Conservation (phyloP, 768 basidiomycete genomes). For the Trametes coccinea region DNA sequence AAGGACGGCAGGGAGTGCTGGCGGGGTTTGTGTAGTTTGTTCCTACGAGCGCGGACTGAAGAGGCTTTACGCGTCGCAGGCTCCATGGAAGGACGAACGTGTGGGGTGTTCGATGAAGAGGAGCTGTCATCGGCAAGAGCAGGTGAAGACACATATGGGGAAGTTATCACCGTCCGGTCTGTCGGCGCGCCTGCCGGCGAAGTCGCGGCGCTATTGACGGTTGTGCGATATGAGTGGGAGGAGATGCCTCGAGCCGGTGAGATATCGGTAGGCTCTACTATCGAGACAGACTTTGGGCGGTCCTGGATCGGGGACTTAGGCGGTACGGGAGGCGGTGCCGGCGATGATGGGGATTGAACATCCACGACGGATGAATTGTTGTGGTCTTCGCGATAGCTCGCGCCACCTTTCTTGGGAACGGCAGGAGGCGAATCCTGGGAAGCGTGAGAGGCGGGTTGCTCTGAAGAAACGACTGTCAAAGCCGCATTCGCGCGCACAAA, state of each 20-base stretch:
- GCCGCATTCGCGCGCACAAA: not conserved
- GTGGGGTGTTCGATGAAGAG: constrained; percentile 8
- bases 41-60: constrained; percentile 10
- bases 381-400: not conserved
- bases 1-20: constrained; percentile 4
- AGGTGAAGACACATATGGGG: constrained; percentile 8
- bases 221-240: constrained; percentile 11
- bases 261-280: constrained; percentile 20
- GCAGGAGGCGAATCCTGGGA: not conserved
- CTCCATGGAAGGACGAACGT: constrained; percentile 17
- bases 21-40: constrained; percentile 18
- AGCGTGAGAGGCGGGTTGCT: not conserved
- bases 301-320: constrained; percentile 15
- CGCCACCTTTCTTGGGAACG: not conserved
- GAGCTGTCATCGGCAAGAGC: constrained; percentile 1
- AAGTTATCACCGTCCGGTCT: constrained; percentile 13
- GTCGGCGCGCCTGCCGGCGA: constrained; percentile 17
- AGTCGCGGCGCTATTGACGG: constrained; percentile 6
- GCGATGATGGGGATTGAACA: not conserved
- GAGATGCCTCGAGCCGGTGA: constrained; percentile 9
- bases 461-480: not conserved
- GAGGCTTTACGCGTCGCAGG: constrained; percentile 9
- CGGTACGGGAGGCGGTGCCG: constrained; percentile 21
- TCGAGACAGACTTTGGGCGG: constrained; percentile 19
- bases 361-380: not conserved